Conservation (phyloP, 1,284 basidiomycete species). For the Wolfiporia cocos region DNA sequence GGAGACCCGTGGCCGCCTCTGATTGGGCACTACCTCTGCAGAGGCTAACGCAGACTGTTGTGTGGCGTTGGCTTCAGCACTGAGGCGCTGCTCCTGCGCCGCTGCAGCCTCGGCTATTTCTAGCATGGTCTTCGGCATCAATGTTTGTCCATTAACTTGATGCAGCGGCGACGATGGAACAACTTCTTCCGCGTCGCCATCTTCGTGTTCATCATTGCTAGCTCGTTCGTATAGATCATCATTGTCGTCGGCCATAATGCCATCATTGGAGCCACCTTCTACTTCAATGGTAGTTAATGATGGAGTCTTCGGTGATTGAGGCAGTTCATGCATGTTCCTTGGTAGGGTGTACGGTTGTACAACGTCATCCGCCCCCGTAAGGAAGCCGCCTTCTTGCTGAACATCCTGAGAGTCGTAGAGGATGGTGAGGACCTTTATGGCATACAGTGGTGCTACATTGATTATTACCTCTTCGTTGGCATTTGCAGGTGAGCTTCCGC, state of each 20-base stretch:
- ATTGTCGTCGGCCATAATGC: no score
- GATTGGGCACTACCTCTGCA: background rate
- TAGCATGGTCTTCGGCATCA: conserved; percentile 55
- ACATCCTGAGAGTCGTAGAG: conserved; percentile 11
- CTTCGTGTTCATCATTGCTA: conserved; percentile 21
- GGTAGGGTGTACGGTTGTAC: conserved; percentile 68
- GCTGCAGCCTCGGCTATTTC: conserved; percentile 51
- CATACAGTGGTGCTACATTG: background rate
- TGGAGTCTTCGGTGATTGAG: conserved; percentile 11
- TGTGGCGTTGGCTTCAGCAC: conserved; percentile 3
- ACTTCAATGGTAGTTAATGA: conserved; percentile 4
- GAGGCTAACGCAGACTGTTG: background rate
- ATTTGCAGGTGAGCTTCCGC: conserved; percentile 11
- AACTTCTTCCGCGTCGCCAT: conserved; percentile 30
- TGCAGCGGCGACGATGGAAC: conserved; percentile 9
- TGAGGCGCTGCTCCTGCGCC: conserved; percentile 7
- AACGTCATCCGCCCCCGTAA: conserved; percentile 66
- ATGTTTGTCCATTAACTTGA: conserved; percentile 6
- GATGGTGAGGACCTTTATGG: conserved; percentile 2
- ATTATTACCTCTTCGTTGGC: conserved; percentile 22
- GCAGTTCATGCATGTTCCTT: conserved; percentile 40
- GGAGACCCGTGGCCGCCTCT: no score
- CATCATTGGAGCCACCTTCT: no score
- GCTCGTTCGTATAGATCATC: no score
- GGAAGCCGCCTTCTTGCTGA: conserved; percentile 51